Percentiles rank a stretch among this genome's conserved stretches.
Evolutionary conservation across 352 stramenopile species (phyloP).

Genomic region (Globisporangium uncinulatum): DNA sequence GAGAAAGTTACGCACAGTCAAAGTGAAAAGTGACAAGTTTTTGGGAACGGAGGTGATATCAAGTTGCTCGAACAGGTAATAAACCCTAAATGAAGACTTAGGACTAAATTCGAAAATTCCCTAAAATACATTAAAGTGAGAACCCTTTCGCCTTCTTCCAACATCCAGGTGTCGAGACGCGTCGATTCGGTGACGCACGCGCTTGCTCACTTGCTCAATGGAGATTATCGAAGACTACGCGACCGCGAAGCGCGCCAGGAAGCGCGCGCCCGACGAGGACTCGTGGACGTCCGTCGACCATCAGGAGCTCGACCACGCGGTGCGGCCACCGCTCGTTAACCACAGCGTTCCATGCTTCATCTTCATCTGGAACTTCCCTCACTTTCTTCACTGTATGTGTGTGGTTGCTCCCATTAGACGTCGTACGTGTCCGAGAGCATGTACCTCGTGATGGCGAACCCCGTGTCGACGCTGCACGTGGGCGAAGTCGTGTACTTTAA

Average conservation of each 20-base stretch:
- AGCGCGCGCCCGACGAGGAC: conserved; percentile 44
- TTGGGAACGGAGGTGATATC: too few relatives aligned
- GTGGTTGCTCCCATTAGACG: conserved; percentile 27
- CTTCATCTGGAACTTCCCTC: not conserved
- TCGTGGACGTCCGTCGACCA: conserved; percentile 82
- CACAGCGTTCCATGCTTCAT: not conserved
- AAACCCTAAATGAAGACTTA: too few relatives aligned
- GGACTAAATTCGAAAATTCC: too few relatives aligned
- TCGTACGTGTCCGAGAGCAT: conserved; percentile 76
- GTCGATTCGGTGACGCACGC: too few relatives aligned
- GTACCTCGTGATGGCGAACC: conserved; percentile 74
- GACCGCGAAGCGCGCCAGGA: not conserved
- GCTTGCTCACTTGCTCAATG: not conserved
- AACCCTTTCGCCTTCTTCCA: too few relatives aligned
- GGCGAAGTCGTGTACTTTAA: conserved; percentile 72
- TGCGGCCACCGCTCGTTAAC: conserved; percentile 9
- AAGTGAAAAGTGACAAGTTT: too few relatives aligned
- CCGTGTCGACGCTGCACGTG: conserved; percentile 39
- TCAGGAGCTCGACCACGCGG: conserved; percentile 72
- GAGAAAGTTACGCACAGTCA: too few relatives aligned
- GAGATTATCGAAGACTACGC: conserved; percentile 16
- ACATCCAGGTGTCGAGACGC: too few relatives aligned
- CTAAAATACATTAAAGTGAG: too few relatives aligned
- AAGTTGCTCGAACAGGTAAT: too few relatives aligned
- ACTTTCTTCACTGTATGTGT: conserved; percentile 5